Percentiles rank a stretch among this genome's conserved stretches.
phyloP scores from a whole-genome alignment of 1,284 basidiomycete genomes.

The Ceratobasidium papillatum region DNA sequence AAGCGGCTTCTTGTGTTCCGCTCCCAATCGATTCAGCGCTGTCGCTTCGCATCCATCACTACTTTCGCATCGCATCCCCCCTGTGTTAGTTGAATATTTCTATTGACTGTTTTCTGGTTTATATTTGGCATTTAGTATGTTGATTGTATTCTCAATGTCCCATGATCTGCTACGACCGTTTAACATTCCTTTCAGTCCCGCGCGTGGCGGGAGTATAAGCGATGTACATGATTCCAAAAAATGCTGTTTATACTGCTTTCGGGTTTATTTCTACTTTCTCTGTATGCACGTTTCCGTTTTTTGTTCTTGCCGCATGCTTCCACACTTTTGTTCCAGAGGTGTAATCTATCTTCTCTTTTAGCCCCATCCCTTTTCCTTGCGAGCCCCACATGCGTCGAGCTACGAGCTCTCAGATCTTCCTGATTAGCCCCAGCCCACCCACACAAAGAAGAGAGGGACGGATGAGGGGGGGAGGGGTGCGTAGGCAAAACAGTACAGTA shows the following conservation, averaged over 20 bases:
- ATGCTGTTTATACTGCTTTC: conserved; percentile 23
- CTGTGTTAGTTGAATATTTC: conserved; percentile 33
- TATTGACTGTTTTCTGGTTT: conserved; percentile 8
- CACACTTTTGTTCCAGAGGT: neutral
- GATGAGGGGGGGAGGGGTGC: too few species aligned
- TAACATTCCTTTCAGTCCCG: neutral
- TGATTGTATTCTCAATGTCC: conserved; percentile 10
- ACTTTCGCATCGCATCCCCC: conserved; percentile 16
- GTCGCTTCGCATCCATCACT: conserved; percentile 27
- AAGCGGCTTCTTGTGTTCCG: neutral
- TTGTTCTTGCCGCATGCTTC: neutral
- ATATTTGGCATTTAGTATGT: conserved; percentile 29
- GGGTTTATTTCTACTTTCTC: neutral
- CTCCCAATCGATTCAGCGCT: conserved; percentile 21
- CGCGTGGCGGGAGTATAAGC: conserved; percentile 5
- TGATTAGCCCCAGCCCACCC: neutral
- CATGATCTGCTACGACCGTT: conserved; percentile 10
- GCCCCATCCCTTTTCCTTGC: neutral
- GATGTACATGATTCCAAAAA: conserved; percentile 17
- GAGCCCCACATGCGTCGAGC: neutral
- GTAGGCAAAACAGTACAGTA: neutral
- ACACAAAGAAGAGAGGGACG: neutral
- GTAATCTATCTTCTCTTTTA: conserved; percentile 1
- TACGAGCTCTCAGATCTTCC: conserved; percentile 6
- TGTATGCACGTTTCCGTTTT: neutral